Evolutionary conservation across 768 basidiomycete species (phyloP).

Genomic region (Termitomyces sp.): DNA sequence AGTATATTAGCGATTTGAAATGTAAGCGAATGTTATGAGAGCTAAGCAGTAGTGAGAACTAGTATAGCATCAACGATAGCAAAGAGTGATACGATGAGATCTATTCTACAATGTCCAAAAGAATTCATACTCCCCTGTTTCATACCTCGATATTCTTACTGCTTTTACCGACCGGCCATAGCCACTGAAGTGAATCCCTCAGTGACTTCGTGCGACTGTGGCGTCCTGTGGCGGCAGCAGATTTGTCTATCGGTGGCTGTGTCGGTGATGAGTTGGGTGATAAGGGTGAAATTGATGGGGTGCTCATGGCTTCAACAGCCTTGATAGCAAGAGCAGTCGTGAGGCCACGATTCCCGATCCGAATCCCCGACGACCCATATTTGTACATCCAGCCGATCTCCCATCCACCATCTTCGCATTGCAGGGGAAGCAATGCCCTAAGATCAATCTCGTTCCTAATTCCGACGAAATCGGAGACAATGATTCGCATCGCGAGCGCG

Average conservation of each 20-base stretch:
- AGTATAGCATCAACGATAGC: background rate
- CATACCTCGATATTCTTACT: conserved; percentile 15
- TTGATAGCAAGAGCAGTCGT: conserved; percentile 49
- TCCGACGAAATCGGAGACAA: conserved; percentile 36
- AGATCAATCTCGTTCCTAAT: conserved; percentile 39
- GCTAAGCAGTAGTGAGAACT: background rate
- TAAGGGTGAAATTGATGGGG: conserved; percentile 6
- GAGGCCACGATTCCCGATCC: conserved; percentile 49
- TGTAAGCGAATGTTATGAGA: background rate
- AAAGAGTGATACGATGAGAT: background rate
- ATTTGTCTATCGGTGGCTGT: conserved; percentile 3
- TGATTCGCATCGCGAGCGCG: conserved; percentile 52
- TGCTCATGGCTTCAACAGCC: conserved; percentile 31
- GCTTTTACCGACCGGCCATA: conserved; percentile 18
- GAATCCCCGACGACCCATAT: conserved; percentile 41
- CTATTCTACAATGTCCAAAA: background rate
- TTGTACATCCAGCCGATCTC: conserved; percentile 51
- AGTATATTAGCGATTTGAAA: background rate
- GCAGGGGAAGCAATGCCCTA: conserved; percentile 36
- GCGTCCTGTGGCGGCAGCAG: conserved; percentile 4
- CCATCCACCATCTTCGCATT: conserved; percentile 53
- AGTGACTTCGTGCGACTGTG: conserved; percentile 21
- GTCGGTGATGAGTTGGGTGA: conserved; percentile 9
- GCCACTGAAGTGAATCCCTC: conserved; percentile 23
- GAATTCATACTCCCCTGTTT: background rate